Evolutionary conservation across 768 basidiomycete species (phyloP).

Genomic region (Kwoniella sp.): DNA sequence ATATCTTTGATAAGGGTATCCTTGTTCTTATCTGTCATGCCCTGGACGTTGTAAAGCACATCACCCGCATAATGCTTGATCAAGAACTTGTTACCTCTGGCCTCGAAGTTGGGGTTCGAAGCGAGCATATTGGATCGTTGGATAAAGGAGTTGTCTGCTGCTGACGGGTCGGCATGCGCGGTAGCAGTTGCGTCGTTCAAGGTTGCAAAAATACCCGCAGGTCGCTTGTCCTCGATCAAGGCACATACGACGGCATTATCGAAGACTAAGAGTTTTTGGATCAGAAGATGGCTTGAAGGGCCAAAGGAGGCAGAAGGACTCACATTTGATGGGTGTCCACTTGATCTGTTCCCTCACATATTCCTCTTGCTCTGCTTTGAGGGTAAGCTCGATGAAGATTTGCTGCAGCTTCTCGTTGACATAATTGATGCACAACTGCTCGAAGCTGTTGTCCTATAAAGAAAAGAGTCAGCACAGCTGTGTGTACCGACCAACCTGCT

Average conservation of each 20-base stretch:
- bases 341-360: conserved; percentile 98
- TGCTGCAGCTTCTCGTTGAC: conserved; percentile 99
- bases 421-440: conserved; percentile 98
- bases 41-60: conserved; percentile 94
- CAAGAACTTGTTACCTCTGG: conserved; percentile 89
- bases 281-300: background rate
- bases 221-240: conserved; percentile 92
- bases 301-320: too few species aligned
- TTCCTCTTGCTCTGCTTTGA: conserved; percentile 99
- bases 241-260: conserved; percentile 79
- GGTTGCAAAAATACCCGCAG: conserved; percentile 96
- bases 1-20: conserved; percentile 93
- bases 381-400: conserved; percentile 97
- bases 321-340: conserved; percentile 97
- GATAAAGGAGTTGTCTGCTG: conserved; percentile 94
- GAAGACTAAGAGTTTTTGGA: conserved; percentile 43
- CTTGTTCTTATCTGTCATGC: conserved; percentile 99
- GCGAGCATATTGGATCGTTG: conserved; percentile 81
- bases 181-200: conserved; percentile 99
- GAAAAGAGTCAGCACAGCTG: background rate
- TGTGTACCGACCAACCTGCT: background rate
- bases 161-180: conserved; percentile 92
- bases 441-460: conserved; percentile 54
- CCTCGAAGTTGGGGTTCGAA: conserved; percentile 89
- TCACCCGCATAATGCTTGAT: conserved; percentile 98